Evolutionary conservation across 2,329 filamentous ascomycete genomes (phyloP).

Genomic region (Emmonsiellopsis sp.): DNA sequence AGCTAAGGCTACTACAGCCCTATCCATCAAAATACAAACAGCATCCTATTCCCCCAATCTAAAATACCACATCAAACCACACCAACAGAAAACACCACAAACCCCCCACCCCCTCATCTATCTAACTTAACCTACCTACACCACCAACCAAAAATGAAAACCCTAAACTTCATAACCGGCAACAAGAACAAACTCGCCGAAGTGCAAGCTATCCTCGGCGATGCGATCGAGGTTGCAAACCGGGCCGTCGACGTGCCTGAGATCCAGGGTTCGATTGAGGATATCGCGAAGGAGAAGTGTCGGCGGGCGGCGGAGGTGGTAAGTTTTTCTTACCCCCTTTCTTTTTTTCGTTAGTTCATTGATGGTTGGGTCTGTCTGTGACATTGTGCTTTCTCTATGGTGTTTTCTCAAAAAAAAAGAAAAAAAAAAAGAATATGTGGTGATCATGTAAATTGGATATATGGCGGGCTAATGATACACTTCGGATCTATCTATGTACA

Average conservation of each 20-base stretch:
- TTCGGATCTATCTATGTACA: conserved; percentile 2
- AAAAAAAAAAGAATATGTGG: neutral
- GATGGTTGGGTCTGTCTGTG: too few relatives aligned
- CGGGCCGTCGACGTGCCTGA: conserved; percentile 73
- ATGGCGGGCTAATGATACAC: neutral
- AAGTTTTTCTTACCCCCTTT: conserved; percentile 19
- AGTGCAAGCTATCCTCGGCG: conserved; percentile 75
- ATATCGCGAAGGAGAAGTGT: conserved; percentile 84
- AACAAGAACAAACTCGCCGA: conserved; percentile 91
- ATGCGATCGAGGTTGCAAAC: conserved; percentile 60
- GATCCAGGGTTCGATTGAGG: conserved; percentile 85
- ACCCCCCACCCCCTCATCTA: neutral
- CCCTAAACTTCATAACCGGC: conserved; percentile 88
- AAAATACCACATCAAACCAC: too few relatives aligned
- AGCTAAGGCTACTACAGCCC: neutral
- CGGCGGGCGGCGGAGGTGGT: conserved; percentile 69
- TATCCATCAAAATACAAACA: neutral
- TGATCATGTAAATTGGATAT: neutral
- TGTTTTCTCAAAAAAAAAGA: too few relatives aligned
- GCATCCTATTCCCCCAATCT: neutral
- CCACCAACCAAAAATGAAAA: conserved; percentile 30
- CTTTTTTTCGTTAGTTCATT: neutral
- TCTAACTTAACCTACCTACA: neutral
- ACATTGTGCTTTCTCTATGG: too few relatives aligned
- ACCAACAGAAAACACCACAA: neutral